Evolutionary conservation across 2,329 filamentous ascomycete genomes (phyloP).

Genomic region (Calonectria pauciramosa): DNA sequence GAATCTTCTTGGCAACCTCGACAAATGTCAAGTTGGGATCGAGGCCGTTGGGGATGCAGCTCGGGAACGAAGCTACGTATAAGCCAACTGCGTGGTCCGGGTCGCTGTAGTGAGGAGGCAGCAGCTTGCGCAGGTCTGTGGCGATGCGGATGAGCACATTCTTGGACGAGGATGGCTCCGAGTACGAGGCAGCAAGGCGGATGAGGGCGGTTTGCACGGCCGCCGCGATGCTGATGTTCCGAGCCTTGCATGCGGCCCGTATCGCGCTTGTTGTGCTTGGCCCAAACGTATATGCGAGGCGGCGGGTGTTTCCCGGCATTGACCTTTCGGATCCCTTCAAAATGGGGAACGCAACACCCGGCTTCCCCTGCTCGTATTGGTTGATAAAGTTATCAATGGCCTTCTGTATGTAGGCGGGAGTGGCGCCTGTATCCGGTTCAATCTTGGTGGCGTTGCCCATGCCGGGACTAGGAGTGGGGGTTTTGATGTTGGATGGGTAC

Average conservation of each 20-base stretch:
- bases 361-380: not conserved
- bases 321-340: not conserved
- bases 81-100: slow-evolving; percentile 2
- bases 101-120: not conserved
- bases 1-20: not conserved
- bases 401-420: not conserved
- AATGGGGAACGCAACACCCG: slow-evolving; percentile 4
- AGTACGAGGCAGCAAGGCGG: not conserved
- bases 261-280: not conserved
- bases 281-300: not conserved
- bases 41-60: not conserved
- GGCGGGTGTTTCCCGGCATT: not conserved
- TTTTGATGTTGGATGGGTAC: not conserved
- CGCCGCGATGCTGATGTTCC: not conserved
- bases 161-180: not conserved
- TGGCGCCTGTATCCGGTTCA: not conserved
- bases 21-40: not conserved
- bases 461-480: not conserved
- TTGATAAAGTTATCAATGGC: not conserved
- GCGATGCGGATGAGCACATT: not conserved
- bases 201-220: slow-evolving; percentile 3
- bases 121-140: not conserved
- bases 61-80: not conserved
- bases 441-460: not conserved
- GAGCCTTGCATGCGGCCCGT: not conserved